Conservation (phyloP, 306 rosid species). For the Glycyrrhiza uralensis region DNA sequence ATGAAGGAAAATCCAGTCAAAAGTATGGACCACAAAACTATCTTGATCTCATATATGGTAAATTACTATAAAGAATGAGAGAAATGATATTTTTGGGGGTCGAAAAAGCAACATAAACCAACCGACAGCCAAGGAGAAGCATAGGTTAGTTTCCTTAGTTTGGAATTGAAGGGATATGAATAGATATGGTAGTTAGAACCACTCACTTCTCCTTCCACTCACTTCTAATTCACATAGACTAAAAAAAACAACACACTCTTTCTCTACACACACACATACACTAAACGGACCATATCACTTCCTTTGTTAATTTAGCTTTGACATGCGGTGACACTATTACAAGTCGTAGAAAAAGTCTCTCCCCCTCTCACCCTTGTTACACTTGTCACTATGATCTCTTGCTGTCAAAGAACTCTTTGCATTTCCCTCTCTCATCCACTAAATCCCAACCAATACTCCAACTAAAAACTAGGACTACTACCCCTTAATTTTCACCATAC, state of each 20-base stretch:
- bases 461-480: constrained; percentile 79
- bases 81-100: constrained; percentile 11
- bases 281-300: constrained; percentile 29
- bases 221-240: constrained; percentile 17
- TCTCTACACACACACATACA: not conserved
- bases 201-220: constrained; percentile 37
- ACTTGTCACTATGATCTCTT: constrained; percentile 63
- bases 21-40: not conserved
- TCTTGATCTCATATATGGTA: not conserved
- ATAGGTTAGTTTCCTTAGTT: constrained; percentile 51
- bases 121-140: constrained; percentile 61
- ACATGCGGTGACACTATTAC: constrained; percentile 57
- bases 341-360: constrained; percentile 71
- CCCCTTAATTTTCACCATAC: constrained; percentile 51
- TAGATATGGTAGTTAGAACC: constrained; percentile 69
- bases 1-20: no score
- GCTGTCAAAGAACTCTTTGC: constrained; percentile 26
- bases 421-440: constrained; percentile 52
- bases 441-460: constrained; percentile 46
- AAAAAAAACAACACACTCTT: not conserved
- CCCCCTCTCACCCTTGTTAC: constrained; percentile 47
- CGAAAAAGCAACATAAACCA: constrained; percentile 47
- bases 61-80: not conserved
- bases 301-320: constrained; percentile 33
- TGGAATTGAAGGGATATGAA: constrained; percentile 64